Percentiles rank a stretch among this genome's conserved stretches.
Conservation (phyloP, 2,329 filamentous ascomycete genomes). For the Fusarium sp. region DNA sequence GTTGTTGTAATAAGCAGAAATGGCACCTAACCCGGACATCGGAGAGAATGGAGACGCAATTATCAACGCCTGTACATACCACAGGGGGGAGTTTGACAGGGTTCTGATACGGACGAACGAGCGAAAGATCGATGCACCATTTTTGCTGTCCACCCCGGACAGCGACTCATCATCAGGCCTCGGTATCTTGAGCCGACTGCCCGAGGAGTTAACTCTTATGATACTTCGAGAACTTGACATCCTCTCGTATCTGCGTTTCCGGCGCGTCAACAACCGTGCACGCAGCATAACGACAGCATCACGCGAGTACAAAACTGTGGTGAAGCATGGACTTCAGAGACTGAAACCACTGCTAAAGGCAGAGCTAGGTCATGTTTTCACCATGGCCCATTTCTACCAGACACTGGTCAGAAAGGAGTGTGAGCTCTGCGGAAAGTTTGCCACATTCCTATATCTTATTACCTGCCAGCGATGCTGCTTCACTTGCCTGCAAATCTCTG, state of each 20-base stretch:
- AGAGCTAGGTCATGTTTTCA: neutral
- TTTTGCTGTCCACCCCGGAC: neutral
- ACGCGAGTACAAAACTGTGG: neutral
- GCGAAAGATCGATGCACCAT: slow-evolving; percentile 5
- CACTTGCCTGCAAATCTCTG: slow-evolving; percentile 12
- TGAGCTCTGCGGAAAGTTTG: slow-evolving; percentile 5
- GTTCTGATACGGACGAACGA: neutral
- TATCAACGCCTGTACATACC: slow-evolving; percentile 7
- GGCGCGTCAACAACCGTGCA: neutral
- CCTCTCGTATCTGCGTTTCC: slow-evolving; percentile 7
- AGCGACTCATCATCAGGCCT: neutral
- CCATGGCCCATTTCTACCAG: neutral
- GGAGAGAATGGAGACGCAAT: neutral
- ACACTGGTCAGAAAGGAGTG: neutral
- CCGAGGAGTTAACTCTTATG: slow-evolving; percentile 3
- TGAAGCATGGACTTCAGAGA: neutral
- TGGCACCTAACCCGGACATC: neutral
- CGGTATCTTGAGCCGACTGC: neutral
- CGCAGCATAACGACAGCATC: neutral
- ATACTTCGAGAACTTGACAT: slow-evolving; percentile 6
- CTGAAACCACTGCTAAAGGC: slow-evolving; percentile 10
- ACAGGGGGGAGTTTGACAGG: slow-evolving; percentile 11
- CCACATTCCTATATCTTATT: slow-evolving; percentile 1
- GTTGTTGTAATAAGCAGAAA: neutral
- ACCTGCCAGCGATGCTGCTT: slow-evolving; percentile 15